Base-by-base conservation (phyloP, 2,329 filamentous ascomycete genomes). In the Myrmaecium sp. region DNA sequence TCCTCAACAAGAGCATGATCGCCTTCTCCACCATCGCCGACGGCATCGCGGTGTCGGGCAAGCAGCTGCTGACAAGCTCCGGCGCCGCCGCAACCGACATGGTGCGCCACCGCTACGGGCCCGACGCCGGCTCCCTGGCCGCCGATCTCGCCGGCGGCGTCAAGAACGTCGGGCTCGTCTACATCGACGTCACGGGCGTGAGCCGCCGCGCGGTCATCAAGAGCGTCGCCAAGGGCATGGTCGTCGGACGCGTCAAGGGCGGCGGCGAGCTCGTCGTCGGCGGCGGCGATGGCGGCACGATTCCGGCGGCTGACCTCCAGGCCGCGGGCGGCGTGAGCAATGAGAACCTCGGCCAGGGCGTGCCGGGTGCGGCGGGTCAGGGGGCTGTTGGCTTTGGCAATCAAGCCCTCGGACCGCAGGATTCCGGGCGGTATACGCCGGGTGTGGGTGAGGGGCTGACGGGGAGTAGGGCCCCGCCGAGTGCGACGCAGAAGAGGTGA, bases 111-210 rank as follows among this genome's bases (percentile, higher is more conserved):
- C 74, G 72, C 35, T 98, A 84, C 59, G 89, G 89, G 4, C 46
- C 66, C 2, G 82, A 98, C 52, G 89, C 89, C 0, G 81, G 83
- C 10, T 64, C 74, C 18, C 62, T 95, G 10, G 75, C 82, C 2
- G 64, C 64, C 21, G 64, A 79, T 28, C 53, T 98, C 12, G 79
- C 82, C 1, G 75, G 81, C 4, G 86, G 84, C 14, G 74, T 94
- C 42, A 93, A 89, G 63, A 98, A 95, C 38, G 89, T 95, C 5
- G 89, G 84, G 5, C 63, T 98, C 15, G 89, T 98, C 17, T 98
- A 98, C 47, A 93, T 98, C 33, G 89, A 98, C 41, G 86, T 91
- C 2, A 77, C 84, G 0, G 89, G 89, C 18, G 89, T 98, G 2
- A 92, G 80, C 29, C 66, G 89, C 21, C 71, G 74, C 33, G 89